These are phyloP conservation scores for Coniferiporia sulphurascens DNA, from an alignment of 1,284 basidiomycete species.

Conservation along the genomic window DNA sequence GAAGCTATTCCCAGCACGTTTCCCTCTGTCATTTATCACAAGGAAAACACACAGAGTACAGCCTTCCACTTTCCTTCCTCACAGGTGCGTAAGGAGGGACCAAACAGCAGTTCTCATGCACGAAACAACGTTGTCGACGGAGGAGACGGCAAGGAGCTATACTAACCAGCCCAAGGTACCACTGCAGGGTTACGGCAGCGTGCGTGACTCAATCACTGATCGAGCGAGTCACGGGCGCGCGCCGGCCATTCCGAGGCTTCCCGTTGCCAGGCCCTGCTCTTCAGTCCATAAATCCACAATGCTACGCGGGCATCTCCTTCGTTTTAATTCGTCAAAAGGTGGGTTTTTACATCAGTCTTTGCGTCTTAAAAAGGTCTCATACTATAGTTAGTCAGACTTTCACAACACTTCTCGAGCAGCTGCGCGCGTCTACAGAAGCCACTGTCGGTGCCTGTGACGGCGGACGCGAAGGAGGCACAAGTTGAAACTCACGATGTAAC, in stretches of 20 bases:
- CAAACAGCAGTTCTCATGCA: not conserved
- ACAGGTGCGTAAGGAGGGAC: not conserved
- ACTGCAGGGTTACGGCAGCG: not conserved
- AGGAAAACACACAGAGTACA: not conserved
- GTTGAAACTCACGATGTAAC: constrained; percentile 55
- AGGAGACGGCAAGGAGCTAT: not conserved
- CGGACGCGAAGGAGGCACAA: constrained; percentile 8
- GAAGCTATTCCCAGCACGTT: constrained; percentile 3
- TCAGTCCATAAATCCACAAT: not conserved
- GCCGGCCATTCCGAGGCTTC: not conserved
- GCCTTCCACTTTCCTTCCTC: not conserved
- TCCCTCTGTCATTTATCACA: constrained; percentile 17
- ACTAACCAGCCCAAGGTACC: no score
- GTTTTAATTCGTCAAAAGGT: not conserved
- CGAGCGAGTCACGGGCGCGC: no score
- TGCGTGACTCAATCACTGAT: not conserved
- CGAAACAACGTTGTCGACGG: not conserved
- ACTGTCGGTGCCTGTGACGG: not conserved
- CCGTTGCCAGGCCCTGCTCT: not conserved
- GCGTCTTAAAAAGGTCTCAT: not conserved
- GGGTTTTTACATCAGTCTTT: not conserved
- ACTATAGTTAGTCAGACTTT: not conserved
- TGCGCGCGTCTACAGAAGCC: not conserved
- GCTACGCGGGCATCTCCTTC: not conserved
- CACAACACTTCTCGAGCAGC: not conserved